Conservation (phyloP, 352 stramenopile genomes). For the Globisporangium orthogonon region DNA sequence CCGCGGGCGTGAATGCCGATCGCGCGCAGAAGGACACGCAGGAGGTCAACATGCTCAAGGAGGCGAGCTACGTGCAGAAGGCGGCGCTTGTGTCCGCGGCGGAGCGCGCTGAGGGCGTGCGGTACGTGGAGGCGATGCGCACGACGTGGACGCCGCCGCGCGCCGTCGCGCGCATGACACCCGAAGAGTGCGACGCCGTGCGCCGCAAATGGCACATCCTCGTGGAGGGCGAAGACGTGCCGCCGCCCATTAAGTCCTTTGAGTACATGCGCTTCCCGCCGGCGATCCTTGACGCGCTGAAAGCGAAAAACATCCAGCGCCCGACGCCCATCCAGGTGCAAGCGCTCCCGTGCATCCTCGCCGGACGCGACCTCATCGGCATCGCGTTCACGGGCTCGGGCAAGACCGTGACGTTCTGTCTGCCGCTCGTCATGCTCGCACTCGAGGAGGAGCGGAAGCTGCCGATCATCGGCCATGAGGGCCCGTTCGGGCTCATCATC, state of each 20-base stretch:
- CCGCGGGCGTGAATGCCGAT: constrained; percentile 71
- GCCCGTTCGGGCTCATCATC: constrained; percentile 96
- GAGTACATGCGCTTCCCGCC: constrained; percentile 95
- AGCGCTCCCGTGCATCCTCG: constrained; percentile 95
- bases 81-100: constrained; percentile 91
- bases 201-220: constrained; percentile 98
- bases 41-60: constrained; percentile 92
- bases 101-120: constrained; percentile 89
- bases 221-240: constrained; percentile 94
- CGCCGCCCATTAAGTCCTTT: constrained; percentile 96
- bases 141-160: constrained; percentile 90
- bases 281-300: constrained; percentile 89
- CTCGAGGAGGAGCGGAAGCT: constrained; percentile 96
- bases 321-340: constrained; percentile 99
- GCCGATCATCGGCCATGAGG: constrained; percentile 91
- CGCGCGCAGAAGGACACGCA: constrained; percentile 76
- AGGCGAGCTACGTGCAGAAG: constrained; percentile 95
- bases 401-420: constrained; percentile 98
- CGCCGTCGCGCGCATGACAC: constrained; percentile 83
- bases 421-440: constrained; percentile 96
- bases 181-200: constrained; percentile 86
- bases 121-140: constrained; percentile 88
- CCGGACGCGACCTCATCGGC: constrained; percentile 96
- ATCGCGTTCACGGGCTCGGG: constrained; percentile 98
- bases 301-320: constrained; percentile 94